Conservation (phyloP, 2,329 filamentous ascomycete genomes). For the Aschersonia sp. region DNA sequence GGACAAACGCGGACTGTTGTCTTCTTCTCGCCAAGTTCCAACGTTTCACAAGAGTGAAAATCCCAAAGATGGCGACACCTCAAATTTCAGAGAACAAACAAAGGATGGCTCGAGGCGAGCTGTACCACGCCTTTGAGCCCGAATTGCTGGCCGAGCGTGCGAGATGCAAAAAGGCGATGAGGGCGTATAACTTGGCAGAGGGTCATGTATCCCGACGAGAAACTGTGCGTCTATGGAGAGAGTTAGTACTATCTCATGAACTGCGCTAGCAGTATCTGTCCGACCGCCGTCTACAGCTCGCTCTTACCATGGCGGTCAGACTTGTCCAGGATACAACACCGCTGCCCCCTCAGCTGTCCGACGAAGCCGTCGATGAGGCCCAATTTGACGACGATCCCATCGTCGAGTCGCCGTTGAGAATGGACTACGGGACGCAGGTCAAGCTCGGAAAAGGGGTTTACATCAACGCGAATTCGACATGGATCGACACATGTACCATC, state of each 20-base stretch:
- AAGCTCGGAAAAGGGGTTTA: conserved; percentile 49
- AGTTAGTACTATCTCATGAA: conserved; percentile 1
- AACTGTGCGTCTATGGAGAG: conserved; percentile 4
- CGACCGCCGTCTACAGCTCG: neutral
- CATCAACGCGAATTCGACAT: conserved; percentile 59
- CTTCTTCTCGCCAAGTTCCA: neutral
- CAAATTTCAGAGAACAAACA: conserved; percentile 1
- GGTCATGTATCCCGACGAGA: conserved; percentile 3
- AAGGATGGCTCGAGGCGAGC: conserved; percentile 3
- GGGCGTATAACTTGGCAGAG: conserved; percentile 2
- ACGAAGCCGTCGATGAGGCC: conserved; percentile 3
- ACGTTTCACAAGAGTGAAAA: neutral
- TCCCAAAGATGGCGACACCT: neutral
- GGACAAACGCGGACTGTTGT: too few relatives aligned
- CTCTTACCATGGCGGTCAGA: neutral
- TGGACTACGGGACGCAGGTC: conserved; percentile 18
- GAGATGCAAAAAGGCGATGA: conserved; percentile 1
- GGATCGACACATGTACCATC: conserved; percentile 64
- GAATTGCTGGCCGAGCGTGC: conserved; percentile 2
- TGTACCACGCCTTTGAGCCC: conserved; percentile 2
- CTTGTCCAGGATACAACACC: conserved; percentile 2
- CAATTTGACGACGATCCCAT: conserved; percentile 4
- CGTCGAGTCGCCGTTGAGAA: conserved; percentile 8
- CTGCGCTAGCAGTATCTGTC: neutral
- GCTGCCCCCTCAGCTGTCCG: conserved; percentile 1